Percentiles rank a stretch among this genome's conserved stretches.
These are phyloP conservation scores for Naganishia friedmannii DNA, from an alignment of 768 basidiomycete species.

Conservation along the genomic window DNA sequence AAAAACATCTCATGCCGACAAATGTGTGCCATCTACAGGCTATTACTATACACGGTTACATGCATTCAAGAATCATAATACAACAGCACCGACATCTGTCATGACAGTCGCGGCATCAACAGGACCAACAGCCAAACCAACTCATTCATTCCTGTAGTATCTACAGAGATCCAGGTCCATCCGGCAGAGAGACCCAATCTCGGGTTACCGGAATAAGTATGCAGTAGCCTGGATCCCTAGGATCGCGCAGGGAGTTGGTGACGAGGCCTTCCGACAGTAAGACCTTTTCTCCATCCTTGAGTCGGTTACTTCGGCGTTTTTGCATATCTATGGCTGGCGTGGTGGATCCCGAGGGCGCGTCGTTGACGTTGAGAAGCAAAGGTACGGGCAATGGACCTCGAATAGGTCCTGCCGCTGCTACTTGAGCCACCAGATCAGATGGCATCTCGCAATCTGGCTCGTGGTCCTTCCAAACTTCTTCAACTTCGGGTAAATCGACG, in stretches of 20 bases:
- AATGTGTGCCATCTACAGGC: no score
- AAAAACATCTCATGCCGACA: no score
- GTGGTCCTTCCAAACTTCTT: slow-evolving; percentile 11
- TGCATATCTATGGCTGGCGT: slow-evolving; percentile 4
- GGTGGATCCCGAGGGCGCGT: neutral
- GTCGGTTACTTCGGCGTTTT: slow-evolving; percentile 13
- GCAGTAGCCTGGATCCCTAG: slow-evolving; percentile 9
- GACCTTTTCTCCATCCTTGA: neutral
- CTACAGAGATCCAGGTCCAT: slow-evolving; percentile 11
- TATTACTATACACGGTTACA: no score
- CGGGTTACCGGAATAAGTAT: slow-evolving; percentile 14
- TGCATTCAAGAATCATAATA: no score
- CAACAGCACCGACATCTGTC: no score
- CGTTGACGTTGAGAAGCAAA: no score
- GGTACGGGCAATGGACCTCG: no score
- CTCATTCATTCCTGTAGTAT: no score
- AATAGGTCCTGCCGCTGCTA: neutral
- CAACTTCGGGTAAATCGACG: neutral
- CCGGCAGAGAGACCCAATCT: neutral
- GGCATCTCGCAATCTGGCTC: neutral
- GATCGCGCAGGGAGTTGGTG: neutral
- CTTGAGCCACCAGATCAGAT: neutral
- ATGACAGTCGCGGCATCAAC: no score
- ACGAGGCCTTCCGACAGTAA: no score
- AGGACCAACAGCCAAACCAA: no score